Conservation (phyloP, 306 rosid species). For the Rubus parviflorus region DNA sequence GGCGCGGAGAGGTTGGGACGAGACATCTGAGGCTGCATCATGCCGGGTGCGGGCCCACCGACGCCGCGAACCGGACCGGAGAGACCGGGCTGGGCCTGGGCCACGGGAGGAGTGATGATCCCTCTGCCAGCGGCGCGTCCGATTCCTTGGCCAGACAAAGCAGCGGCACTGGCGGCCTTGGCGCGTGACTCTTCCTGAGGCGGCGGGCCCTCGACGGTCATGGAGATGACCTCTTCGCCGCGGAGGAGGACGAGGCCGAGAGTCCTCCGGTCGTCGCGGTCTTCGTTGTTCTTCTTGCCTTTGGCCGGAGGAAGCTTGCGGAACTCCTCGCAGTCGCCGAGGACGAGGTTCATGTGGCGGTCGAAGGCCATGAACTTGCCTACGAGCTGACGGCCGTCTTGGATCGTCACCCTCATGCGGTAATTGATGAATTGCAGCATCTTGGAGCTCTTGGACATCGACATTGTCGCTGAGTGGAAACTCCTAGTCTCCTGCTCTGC, state of each 20-base stretch:
- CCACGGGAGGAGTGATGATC: constrained; percentile 62
- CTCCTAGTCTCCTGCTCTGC: too few relatives aligned
- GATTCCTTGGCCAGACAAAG: constrained; percentile 82
- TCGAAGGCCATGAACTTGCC: constrained; percentile 99
- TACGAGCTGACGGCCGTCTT: constrained; percentile 94
- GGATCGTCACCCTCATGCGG: constrained; percentile 93
- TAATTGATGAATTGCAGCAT: constrained; percentile 96
- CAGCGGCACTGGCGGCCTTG: constrained; percentile 75
- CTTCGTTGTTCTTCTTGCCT: constrained; percentile 67
- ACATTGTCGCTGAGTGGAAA: constrained; percentile 59
- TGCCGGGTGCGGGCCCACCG: constrained; percentile 94
- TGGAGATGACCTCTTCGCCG: constrained; percentile 97
- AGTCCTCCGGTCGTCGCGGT: constrained; percentile 94
- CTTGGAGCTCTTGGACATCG: constrained; percentile 99
- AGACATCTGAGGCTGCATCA: constrained; percentile 99
- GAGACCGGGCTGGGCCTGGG: constrained; percentile 94
- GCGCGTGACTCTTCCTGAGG: constrained; percentile 95
- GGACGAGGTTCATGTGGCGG: constrained; percentile 97
- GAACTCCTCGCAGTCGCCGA: constrained; percentile 98
- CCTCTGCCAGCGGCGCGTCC: constrained; percentile 95
- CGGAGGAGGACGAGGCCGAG: constrained; percentile 97
- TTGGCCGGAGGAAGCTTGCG: constrained; percentile 92
- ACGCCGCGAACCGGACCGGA: constrained; percentile 94
- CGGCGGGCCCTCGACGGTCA: constrained; percentile 98
- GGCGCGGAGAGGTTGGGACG: constrained; percentile 77